Evolutionary conservation across 2,329 filamentous ascomycete genomes (phyloP).

Genomic region (Dothiorella sarmentorum): DNA sequence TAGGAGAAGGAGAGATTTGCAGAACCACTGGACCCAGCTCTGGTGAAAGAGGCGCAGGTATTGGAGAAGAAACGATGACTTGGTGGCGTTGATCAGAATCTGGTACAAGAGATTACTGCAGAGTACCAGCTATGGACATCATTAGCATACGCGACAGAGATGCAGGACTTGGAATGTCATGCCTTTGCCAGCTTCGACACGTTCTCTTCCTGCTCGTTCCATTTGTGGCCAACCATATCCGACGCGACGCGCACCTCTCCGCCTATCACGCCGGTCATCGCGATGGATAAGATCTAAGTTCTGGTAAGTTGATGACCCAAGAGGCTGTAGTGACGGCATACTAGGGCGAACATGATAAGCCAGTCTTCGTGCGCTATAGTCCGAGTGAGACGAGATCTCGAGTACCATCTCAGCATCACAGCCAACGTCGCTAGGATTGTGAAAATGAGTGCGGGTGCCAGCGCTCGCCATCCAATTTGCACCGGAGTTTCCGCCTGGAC

Average conservation of each 20-base stretch:
- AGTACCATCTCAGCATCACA: constrained; percentile 30
- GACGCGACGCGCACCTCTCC: constrained; percentile 19
- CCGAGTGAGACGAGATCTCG: constrained; percentile 22
- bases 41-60: constrained; percentile 33
- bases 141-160: no score
- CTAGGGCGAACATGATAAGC: constrained; percentile 28
- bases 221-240: neutral
- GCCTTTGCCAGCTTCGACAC: constrained; percentile 18
- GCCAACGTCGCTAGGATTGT: constrained; percentile 26
- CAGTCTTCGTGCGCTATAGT: constrained; percentile 28
- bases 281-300: constrained; percentile 27
- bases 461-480: constrained; percentile 20
- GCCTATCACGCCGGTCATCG: constrained; percentile 27
- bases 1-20: constrained; percentile 29
- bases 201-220: neutral
- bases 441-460: constrained; percentile 28
- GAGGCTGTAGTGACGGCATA: constrained; percentile 19
- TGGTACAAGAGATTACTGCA: constrained; percentile 32
- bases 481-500: neutral
- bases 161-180: neutral
- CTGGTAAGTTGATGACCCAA: neutral
- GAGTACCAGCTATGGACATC: constrained; percentile 27
- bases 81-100: constrained; percentile 31
- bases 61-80: constrained; percentile 32
- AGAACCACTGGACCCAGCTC: constrained; percentile 29